These are phyloP conservation scores for Mortierella hygrophila DNA, from an alignment of 192 early-diverging fungal genomes.

Conservation along the genomic window DNA sequence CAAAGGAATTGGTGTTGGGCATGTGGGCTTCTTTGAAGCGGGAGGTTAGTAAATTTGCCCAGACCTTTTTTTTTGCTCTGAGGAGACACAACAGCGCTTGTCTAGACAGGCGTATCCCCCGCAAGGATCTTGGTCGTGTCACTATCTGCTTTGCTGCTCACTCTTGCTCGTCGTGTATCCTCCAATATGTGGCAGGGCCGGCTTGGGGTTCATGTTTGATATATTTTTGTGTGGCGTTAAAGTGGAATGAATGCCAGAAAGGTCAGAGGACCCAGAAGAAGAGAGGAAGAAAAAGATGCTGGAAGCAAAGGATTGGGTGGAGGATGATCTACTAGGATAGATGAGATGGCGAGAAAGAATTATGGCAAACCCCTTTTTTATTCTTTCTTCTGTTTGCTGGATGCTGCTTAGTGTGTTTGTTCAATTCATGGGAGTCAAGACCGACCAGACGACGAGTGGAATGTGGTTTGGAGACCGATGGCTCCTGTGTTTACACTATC, in stretches of 20 bases:
- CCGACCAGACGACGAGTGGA: neutral
- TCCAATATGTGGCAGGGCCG: neutral
- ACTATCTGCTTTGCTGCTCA: neutral
- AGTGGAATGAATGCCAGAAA: neutral
- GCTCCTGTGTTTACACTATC: neutral
- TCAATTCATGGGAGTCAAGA: neutral
- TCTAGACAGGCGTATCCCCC: neutral
- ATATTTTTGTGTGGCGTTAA: neutral
- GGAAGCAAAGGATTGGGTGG: neutral
- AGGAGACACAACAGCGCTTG: too few relatives aligned
- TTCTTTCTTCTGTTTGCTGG: neutral
- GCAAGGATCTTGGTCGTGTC: neutral
- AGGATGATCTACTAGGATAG: neutral
- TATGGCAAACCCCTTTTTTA: neutral
- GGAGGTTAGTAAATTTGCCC: neutral
- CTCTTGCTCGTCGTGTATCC: neutral
- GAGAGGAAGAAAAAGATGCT: neutral
- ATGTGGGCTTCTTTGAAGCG: neutral
- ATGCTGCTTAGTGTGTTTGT: neutral
- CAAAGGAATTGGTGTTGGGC: neutral
- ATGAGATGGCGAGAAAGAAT: too few relatives aligned
- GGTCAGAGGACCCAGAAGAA: neutral
- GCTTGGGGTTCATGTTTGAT: neutral
- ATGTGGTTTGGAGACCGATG: slow-evolving; percentile 3
- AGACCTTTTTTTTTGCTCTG: neutral